Evolutionary conservation across 2,329 filamentous ascomycete species (phyloP), one percentile per base, ranked within the genome.

Genomic region (Diplodia seriata): DNA sequence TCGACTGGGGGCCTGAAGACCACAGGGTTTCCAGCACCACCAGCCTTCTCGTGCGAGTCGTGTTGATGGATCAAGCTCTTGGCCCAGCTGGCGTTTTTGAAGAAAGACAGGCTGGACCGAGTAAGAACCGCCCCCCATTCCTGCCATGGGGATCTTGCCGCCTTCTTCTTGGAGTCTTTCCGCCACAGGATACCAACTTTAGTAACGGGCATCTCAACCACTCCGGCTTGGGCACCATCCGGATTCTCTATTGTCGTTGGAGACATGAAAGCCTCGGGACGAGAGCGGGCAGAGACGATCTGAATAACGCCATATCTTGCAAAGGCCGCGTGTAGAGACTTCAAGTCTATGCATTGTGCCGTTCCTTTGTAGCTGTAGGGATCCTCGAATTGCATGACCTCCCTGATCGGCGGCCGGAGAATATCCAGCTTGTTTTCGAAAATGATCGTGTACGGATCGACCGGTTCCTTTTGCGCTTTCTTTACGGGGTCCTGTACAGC

Each of bases 61-160:
- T 94, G 90, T 76, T 99, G 95, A 70, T 91, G 87, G 82, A 98
- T 93, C 71, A 99, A 80, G 68, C 87, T 91, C 79, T 97, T 98
- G 40, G 97, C 89, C 94, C 95, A 99, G 23, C 89, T 85, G 5
- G 93, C 91, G 76, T 98, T 97, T 68, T 92, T 90, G 82, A 98
- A 99, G 78, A 99, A 93, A 78, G 97, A 99, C 8, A 99, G 86
- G 75, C 97, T 94, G 6, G 95, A 96, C n/a, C 94, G 93, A 0
- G 95, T 99, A 36, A 99, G 85, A 68, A 99, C 91, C 29, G 93
- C 95, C 64, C 95, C 95, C 95, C 95, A 99, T 84, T 99, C 95
- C 76, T 97, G 94, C 95, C 95, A 99, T 1, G 95, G 94, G 12
- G 94, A 97, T 53, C 94, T 87, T 0, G 93, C 91, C 79, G 96